These are phyloP conservation scores for Xylaria sp. DNA, from an alignment of 2,329 filamentous ascomycete genomes.

Conservation along the genomic window DNA sequence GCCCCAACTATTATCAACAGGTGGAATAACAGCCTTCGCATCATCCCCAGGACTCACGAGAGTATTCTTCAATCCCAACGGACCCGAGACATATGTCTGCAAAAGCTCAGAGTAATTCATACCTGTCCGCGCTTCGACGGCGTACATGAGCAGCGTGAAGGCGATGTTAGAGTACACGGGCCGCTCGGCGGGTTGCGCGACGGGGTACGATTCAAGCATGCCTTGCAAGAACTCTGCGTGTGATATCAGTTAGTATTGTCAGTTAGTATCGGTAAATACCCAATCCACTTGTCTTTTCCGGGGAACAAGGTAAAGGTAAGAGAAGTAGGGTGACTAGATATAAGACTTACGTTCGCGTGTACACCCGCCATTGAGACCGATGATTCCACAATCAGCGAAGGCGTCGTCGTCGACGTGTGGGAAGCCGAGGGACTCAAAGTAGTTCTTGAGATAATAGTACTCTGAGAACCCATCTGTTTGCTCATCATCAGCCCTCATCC, in stretches of 20 bases:
- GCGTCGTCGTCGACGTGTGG: slow-evolving; percentile 6
- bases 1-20: slow-evolving; percentile 7
- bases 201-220: background rate
- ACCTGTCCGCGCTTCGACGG: slow-evolving; percentile 1
- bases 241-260: background rate
- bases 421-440: slow-evolving; percentile 18
- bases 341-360: slow-evolving; percentile 3
- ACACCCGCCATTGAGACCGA: background rate
- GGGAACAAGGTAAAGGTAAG: too few relatives aligned
- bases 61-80: background rate
- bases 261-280: too few relatives aligned
- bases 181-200: slow-evolving; percentile 1
- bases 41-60: slow-evolving; percentile 7
- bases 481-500: background rate
- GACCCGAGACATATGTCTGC: background rate
- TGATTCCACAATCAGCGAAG: slow-evolving; percentile 3
- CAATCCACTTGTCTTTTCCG: too few relatives aligned
- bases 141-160: slow-evolving; percentile 16
- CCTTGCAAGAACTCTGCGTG: slow-evolving; percentile 8
- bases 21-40: slow-evolving; percentile 7
- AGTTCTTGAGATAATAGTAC: slow-evolving; percentile 15
- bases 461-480: slow-evolving; percentile 12
- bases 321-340: too few relatives aligned
- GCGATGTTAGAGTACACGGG: slow-evolving; percentile 17
- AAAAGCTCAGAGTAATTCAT: slow-evolving; percentile 4